A percentile compares a stretch with the other conserved stretches of the same genome.
Conservation (phyloP, 2,329 filamentous ascomycete genomes). For the Gyromitra esculenta region DNA sequence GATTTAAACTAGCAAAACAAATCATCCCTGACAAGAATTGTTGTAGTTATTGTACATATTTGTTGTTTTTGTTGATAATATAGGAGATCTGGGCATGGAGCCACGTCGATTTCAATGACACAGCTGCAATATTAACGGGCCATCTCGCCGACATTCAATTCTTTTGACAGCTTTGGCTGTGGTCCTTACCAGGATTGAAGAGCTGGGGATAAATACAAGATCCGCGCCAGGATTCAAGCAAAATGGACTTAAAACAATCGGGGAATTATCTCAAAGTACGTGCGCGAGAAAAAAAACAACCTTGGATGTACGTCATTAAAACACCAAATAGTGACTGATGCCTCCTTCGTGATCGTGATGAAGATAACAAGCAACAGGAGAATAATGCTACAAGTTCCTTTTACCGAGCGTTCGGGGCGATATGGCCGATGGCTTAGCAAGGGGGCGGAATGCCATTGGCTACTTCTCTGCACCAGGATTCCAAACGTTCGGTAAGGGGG, state of each 20-base stretch:
- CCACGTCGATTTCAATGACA: conserved; percentile 1
- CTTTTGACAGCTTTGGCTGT: neutral
- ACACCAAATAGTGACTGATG: neutral
- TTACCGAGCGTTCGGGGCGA: conserved; percentile 7
- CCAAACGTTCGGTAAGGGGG: neutral
- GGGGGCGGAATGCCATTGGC: neutral
- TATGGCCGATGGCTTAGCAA: neutral
- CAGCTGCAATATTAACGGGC: neutral
- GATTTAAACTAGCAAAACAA: neutral
- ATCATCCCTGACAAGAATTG: neutral
- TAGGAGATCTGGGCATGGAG: neutral
- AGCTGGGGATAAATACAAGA: conserved; percentile 10
- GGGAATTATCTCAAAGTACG: neutral
- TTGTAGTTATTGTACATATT: too few relatives aligned
- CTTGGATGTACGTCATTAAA: conserved; percentile 13
- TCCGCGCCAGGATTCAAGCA: conserved; percentile 14
- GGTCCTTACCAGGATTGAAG: neutral
- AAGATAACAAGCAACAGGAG: neutral
- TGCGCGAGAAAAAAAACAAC: conserved; percentile 16
- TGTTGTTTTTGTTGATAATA: neutral
- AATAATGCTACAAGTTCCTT: neutral
- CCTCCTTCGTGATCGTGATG: neutral
- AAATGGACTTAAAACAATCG: conserved; percentile 9
- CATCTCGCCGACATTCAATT: neutral
- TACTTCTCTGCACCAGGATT: neutral